A percentile compares a stretch with the other conserved stretches of the same genome.
Conservation (phyloP, 139 green algal species). For the Zygnema circumcarinatum region DNA sequence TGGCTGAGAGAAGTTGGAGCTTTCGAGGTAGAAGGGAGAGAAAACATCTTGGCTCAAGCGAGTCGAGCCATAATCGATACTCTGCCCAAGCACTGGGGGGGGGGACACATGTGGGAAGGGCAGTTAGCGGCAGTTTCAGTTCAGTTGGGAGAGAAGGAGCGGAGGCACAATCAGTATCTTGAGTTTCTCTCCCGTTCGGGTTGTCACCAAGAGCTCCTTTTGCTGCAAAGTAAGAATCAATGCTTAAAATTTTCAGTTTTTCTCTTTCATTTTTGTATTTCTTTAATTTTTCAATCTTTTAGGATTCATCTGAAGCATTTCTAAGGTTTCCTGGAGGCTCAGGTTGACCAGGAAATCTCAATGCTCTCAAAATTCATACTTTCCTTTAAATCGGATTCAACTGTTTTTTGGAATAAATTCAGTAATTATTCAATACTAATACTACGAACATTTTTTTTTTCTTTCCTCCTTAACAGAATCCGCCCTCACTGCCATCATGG, state of each 20-base stretch:
- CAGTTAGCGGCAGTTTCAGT: not conserved
- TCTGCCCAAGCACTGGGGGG: conserved; percentile 4
- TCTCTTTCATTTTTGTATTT: not conserved
- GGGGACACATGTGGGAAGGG: not conserved
- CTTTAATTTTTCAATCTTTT: not conserved
- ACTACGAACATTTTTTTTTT: not conserved
- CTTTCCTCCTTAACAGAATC: not conserved
- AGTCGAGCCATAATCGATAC: conserved; percentile 12
- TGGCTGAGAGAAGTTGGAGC: not conserved
- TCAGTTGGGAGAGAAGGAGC: conserved; percentile 5
- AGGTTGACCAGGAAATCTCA: not conserved
- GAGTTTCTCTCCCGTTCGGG: not conserved
- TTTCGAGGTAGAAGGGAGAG: not conserved
- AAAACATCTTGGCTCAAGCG: not conserved
- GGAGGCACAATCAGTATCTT: not conserved
- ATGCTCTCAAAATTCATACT: not conserved
- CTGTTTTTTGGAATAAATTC: not conserved
- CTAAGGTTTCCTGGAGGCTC: not conserved
- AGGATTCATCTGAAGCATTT: not conserved
- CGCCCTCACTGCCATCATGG: not conserved
- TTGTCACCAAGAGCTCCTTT: not conserved
- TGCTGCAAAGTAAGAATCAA: conserved; percentile 3
- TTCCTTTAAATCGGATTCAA: not conserved
- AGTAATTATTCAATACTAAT: not conserved
- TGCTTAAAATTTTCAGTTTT: not conserved